Evolutionary conservation across 352 stramenopile genomes (phyloP), one percentile per base, ranked within the genome.

Genomic region (Pelagophyceae sp.): DNA sequence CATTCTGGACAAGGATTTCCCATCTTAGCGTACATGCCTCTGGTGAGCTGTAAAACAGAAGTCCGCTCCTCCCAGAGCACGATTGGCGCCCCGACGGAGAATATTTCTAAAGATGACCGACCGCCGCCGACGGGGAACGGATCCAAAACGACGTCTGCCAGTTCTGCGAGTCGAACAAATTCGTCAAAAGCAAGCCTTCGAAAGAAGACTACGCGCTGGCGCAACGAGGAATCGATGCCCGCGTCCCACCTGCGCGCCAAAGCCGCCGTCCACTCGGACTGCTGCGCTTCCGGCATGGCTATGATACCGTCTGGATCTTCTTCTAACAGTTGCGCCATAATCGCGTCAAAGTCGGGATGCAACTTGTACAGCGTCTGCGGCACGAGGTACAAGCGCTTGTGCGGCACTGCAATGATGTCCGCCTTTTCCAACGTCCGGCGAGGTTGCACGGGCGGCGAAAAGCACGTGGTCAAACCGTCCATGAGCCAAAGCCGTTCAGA

Each of bases 321-420:
- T 0, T 65, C 61, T 0, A 91, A 70, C 5, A 90, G 80, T 6
- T 76, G 60, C 20, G 83, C 80, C n/a, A 92, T 60, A 35, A 90
- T 65, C 0, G 0, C 19, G 51, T 92, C 87, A 27, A 92, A 88
- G 65, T 87, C 85, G 1, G 85, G 83, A 67, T 91, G 87, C 0
- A 92, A 80, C 69, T 91, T 92, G 78, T 90, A 90, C 31, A 92
- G 81, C 11, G 86, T 90, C 76, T 91, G 87, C 23, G 87, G 87
- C 0, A 89, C 75, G 20, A 91, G 76, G 29, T 90, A 82, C 72
- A 91, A 85, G 27, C 77, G 79, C 35, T 82, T 72, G 3, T 72
- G 32, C 15, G 83, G 75, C 0, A 37, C 40, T 2, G 38, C 27
- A 35, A 72, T 78, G 0, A 85, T 51, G 6, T 71, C 61, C 25